Percentiles rank a stretch among this genome's conserved stretches.
phyloP scores from a whole-genome alignment of 495 filamentous ascomycete genomes.

The Penicillium waksmanii region DNA sequence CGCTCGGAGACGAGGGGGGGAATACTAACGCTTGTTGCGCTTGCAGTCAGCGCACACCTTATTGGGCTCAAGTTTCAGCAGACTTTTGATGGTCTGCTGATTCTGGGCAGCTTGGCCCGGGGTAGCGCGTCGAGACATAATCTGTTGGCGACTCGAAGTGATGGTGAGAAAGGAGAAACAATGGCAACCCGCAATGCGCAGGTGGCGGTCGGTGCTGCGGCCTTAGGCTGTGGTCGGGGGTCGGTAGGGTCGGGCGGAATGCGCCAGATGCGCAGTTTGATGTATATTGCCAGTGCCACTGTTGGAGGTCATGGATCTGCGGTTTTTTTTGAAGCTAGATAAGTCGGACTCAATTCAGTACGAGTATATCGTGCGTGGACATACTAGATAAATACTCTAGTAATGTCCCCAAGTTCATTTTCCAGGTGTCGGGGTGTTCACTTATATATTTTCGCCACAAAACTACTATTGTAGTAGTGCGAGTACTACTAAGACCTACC shows the following conservation, averaged over 20 bases:
- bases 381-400: no score
- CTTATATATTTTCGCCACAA: no score
- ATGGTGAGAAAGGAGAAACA: constrained; percentile 26
- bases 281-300: constrained; percentile 14
- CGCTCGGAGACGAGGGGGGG: constrained; percentile 21
- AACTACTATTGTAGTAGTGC: no score
- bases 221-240: constrained; percentile 23
- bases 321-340: no score
- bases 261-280: constrained; percentile 29
- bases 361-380: no score
- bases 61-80: constrained; percentile 91
- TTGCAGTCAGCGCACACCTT: constrained; percentile 99
- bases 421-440: no score
- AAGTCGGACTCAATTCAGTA: no score
- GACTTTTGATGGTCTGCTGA: constrained; percentile 83
- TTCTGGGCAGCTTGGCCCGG: constrained; percentile 89
- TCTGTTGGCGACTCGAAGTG: constrained; percentile 22
- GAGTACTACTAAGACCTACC: no score
- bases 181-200: constrained; percentile 14
- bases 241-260: constrained; percentile 21
- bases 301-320: no score
- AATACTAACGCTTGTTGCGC: constrained; percentile 85
- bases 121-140: constrained; percentile 84
- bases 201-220: constrained; percentile 16
- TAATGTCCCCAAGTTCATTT: no score